These are phyloP conservation scores for Ottelia alismoides DNA, from an alignment of 106 monocot species.

Conservation along the genomic window DNA sequence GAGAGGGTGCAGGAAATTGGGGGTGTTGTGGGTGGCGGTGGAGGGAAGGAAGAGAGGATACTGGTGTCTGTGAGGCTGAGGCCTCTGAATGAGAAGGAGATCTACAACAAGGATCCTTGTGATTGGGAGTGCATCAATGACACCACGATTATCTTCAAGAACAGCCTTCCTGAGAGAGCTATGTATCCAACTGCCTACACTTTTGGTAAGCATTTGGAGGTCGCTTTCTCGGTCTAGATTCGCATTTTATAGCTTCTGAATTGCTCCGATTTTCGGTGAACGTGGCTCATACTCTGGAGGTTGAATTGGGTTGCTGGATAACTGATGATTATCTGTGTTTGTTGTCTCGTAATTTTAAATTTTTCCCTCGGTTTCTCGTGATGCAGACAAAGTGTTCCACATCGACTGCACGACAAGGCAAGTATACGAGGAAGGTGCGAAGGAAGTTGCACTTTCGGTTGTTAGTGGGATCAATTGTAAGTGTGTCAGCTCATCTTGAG, in stretches of 20 bases:
- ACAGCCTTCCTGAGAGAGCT: conserved; percentile 47
- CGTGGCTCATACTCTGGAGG: too few relatives aligned
- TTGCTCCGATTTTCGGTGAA: background rate
- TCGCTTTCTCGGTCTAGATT: too few relatives aligned
- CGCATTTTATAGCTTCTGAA: background rate
- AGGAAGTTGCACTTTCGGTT: conserved; percentile 87
- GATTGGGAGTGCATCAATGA: conserved; percentile 95
- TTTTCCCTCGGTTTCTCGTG: conserved; percentile 1
- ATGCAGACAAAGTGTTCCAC: conserved; percentile 81
- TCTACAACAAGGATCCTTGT: conserved; percentile 38
- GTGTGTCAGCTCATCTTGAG: conserved; percentile 1
- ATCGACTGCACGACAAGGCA: conserved; percentile 45
- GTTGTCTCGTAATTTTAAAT: background rate
- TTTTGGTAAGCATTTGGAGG: conserved; percentile 93
- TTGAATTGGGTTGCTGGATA: background rate
- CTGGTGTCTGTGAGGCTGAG: conserved; percentile 87
- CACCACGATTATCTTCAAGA: conserved; percentile 58
- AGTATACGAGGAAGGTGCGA: conserved; percentile 84
- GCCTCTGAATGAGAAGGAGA: conserved; percentile 72
- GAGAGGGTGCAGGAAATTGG: conserved; percentile 20
- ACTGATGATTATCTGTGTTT: background rate
- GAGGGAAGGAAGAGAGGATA: conserved; percentile 62
- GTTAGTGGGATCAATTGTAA: conserved; percentile 92
- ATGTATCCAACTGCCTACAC: conserved; percentile 60
- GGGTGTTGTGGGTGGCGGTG: conserved; percentile 6